Evolutionary conservation across 1,139 yeast species (phyloP).

Genomic region (Pichia sp.): DNA sequence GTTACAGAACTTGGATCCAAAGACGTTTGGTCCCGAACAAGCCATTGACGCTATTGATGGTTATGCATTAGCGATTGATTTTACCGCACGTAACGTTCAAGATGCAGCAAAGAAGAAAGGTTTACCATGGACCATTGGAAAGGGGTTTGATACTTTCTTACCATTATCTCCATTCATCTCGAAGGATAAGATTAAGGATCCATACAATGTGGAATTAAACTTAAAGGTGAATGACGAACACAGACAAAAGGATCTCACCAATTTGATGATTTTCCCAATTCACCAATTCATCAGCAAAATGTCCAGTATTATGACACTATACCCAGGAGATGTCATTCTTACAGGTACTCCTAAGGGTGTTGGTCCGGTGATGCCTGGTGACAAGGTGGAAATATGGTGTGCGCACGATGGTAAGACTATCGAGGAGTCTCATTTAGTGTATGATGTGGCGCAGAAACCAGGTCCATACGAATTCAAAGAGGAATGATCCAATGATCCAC

Average conservation of each 20-base stretch:
- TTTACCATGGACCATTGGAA: slow-evolving; percentile 93
- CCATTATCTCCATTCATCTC: slow-evolving; percentile 74
- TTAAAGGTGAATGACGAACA: slow-evolving; percentile 64
- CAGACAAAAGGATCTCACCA: slow-evolving; percentile 73
- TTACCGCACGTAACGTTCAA: slow-evolving; percentile 95
- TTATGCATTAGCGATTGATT: slow-evolving; percentile 81
- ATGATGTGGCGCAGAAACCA: slow-evolving; percentile 59
- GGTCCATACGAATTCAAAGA: slow-evolving; percentile 69
- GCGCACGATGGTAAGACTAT: slow-evolving; percentile 48
- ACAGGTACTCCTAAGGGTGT: slow-evolving; percentile 99
- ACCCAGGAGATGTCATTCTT: slow-evolving; percentile 83
- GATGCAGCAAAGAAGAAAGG: slow-evolving; percentile 93
- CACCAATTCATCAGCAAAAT: slow-evolving; percentile 73
- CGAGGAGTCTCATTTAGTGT: slow-evolving; percentile 44
- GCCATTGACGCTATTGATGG: slow-evolving; percentile 77
- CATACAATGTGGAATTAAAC: slow-evolving; percentile 60
- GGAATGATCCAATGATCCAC: slow-evolving; percentile 5
- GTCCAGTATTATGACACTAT: slow-evolving; percentile 82
- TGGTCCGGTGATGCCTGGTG: slow-evolving; percentile 75
- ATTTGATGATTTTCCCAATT: slow-evolving; percentile 82
- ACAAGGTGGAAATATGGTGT: slow-evolving; percentile 58
- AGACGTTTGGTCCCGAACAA: slow-evolving; percentile 50
- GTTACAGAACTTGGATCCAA: slow-evolving; percentile 54
- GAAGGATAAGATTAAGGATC: slow-evolving; percentile 59
- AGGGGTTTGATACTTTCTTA: slow-evolving; percentile 92